Conservation (phyloP, 129 eudicot genomes). For the Artemisia argyi region DNA sequence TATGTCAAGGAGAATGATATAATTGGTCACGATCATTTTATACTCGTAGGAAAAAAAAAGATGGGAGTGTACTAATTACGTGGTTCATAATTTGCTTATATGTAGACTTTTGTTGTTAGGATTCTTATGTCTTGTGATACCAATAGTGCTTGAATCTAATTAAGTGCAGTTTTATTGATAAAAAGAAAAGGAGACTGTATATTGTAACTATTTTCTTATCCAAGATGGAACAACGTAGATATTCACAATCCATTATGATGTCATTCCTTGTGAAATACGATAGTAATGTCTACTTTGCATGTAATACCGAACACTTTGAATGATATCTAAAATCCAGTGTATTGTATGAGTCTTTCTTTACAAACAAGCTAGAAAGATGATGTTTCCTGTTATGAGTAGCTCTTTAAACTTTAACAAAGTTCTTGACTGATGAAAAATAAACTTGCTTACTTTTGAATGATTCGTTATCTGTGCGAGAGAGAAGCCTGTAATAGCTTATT, state of each 20-base stretch:
- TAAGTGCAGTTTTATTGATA: not conserved
- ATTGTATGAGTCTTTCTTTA: no score
- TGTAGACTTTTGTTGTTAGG: not conserved
- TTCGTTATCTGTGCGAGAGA: not conserved
- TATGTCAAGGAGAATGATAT: no score
- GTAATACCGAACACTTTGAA: no score
- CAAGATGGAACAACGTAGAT: no score
- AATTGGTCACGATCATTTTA: not conserved
- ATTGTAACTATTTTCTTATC: no score
- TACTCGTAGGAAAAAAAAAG: not conserved
- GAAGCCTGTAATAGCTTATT: conserved; percentile 67
- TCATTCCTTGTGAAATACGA: no score
- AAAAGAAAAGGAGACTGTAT: no score
- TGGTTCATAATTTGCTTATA: not conserved
- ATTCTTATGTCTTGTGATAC: not conserved
- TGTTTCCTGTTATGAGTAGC: not conserved
- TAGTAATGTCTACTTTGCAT: no score
- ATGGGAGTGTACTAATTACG: no score
- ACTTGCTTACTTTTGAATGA: not conserved
- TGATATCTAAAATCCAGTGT: no score
- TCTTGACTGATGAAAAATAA: not conserved
- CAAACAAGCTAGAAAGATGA: no score
- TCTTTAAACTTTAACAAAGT: not conserved
- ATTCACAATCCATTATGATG: no score
- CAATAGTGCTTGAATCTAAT: not conserved